A percentile compares a stretch with the other conserved stretches of the same genome.
phyloP scores from a whole-genome alignment of 345 rosid genomes.

The thale cress (Arabidopsis thaliana) region DNA sequence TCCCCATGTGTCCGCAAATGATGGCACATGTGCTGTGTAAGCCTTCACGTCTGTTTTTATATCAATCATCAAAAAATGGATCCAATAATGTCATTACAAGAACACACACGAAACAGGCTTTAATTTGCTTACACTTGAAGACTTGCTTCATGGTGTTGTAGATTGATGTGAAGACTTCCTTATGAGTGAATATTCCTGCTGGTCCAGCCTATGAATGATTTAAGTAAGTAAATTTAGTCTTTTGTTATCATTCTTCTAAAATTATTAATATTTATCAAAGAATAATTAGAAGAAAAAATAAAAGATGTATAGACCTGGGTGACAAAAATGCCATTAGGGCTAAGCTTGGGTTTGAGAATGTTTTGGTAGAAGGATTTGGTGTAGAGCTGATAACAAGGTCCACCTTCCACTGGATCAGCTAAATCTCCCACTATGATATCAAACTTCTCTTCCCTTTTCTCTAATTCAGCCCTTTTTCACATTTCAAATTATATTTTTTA shows the following conservation, averaged over 20 bases:
- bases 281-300: background rate
- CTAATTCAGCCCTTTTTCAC: conserved; percentile 74
- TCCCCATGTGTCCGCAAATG: conserved; percentile 99
- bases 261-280: background rate
- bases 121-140: conserved; percentile 68
- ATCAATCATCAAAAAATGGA: conserved; percentile 5
- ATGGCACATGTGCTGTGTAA: conserved; percentile 93
- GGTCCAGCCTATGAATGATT: conserved; percentile 75
- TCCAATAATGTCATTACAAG: background rate
- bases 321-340: conserved; percentile 78
- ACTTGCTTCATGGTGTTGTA: conserved; percentile 92
- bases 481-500: conserved; percentile 5
- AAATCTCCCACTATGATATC: conserved; percentile 95
- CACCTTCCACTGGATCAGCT: conserved; percentile 97
- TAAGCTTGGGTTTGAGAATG: conserved; percentile 81
- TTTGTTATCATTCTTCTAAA: background rate
- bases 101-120: background rate
- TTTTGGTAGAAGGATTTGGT: conserved; percentile 86
- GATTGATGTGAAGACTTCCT: conserved; percentile 90
- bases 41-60: conserved; percentile 74
- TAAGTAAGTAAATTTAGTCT: background rate
- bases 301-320: conserved; percentile 66
- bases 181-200: conserved; percentile 94
- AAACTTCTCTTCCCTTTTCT: conserved; percentile 71
- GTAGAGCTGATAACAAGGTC: conserved; percentile 97